Evolutionary conservation across 2,329 filamentous ascomycete species (phyloP), one percentile per base, ranked within the genome.

Genomic region (Atkinsonella hypoxylon): DNA sequence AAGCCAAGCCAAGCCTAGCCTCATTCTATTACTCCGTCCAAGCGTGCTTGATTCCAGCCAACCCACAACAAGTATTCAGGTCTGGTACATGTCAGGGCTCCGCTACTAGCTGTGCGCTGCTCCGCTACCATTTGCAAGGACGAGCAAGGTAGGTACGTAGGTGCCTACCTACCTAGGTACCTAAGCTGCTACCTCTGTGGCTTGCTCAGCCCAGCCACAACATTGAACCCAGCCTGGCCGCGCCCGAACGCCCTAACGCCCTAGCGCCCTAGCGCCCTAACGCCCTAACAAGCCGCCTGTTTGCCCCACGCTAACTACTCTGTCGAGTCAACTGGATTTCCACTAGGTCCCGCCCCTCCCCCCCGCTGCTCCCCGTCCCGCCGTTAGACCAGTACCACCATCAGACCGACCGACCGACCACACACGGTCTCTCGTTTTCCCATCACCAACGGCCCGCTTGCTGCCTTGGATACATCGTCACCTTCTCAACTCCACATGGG

Each of bases 401-500:
- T 6, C 22, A 26, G 3, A 3, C 6, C 22, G 3, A 26, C 6
- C 22, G 3, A 3, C 22, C n/a, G n/a, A 26, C 26, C 26, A 26
- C 26, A 26, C n/a, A 8, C 7, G 8, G 1, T 36, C 39, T 49
- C 32, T 45, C 32, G 41, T 30, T 40, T 49, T 30, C 48, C 32
- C 32, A 45, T 45, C 17, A 18, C 20, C 17, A 46, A 34, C 34
- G 42, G 51, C 32, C 22, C 48, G 26, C 17, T 51, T 42, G 31
- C 47, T 47, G 47, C 39, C 51, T 52, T 46, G 20, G 26, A 13
- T 45, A 45, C 30, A 26, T 52, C 40, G 34, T 47, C 53, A 48
- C 38, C 47, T 42, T 38, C n/a, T 13, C 39, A 40, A 46, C 40
- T 17, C 32, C 42, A 6, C 53, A 47, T 47, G 51, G 48, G 46